Evolutionary conservation across 1,284 basidiomycete species (phyloP).

Genomic region (Ceratobasidium sp.): DNA sequence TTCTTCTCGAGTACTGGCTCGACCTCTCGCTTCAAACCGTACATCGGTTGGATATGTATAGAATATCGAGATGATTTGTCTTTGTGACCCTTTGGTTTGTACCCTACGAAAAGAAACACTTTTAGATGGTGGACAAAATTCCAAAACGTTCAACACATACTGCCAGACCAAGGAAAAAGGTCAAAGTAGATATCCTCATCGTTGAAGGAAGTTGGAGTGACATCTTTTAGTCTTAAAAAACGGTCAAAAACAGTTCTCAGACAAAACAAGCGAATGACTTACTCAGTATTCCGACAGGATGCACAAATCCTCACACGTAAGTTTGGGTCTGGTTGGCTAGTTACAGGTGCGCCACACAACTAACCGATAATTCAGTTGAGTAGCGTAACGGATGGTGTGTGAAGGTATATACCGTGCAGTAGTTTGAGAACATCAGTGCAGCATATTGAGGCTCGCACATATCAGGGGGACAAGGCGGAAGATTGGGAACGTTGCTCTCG

Average conservation of each 20-base stretch:
- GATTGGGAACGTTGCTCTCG: background rate
- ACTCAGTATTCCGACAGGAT: constrained; percentile 8
- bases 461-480: background rate
- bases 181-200: background rate
- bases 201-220: background rate
- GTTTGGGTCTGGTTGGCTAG: background rate
- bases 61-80: background rate
- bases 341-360: background rate
- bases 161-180: too few species aligned
- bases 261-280: background rate
- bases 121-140: background rate
- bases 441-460: constrained; percentile 9
- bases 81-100: background rate
- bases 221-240: background rate
- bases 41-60: background rate
- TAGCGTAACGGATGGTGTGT: background rate
- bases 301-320: background rate
- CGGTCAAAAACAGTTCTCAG: background rate
- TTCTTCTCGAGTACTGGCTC: background rate
- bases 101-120: background rate
- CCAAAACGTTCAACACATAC: too few species aligned
- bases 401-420: background rate
- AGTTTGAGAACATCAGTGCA: background rate
- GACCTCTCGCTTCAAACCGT: background rate
- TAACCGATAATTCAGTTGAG: background rate